Evolutionary conservation across 2,329 filamentous ascomycete genomes (phyloP).

Genomic region (Paramyrothecium roridum): DNA sequence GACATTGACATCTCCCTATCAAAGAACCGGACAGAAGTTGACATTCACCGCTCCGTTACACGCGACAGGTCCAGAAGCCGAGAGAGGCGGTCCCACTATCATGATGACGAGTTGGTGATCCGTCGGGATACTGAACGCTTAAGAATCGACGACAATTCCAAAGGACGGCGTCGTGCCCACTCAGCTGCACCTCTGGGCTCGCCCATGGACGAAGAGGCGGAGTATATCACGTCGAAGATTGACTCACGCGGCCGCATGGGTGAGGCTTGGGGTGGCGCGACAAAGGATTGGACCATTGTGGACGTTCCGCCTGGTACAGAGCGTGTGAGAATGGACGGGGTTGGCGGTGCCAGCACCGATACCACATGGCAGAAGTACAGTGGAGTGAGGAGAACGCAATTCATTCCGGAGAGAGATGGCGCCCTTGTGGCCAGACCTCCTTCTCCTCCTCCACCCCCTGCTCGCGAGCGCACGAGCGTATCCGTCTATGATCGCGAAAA

Average conservation of each 20-base stretch:
- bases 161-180: slow-evolving; percentile 45
- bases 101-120: slow-evolving; percentile 66
- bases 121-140: slow-evolving; percentile 52
- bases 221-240: slow-evolving; percentile 56
- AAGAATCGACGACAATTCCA: slow-evolving; percentile 37
- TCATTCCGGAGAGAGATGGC: slow-evolving; percentile 64
- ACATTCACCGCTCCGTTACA: slow-evolving; percentile 43
- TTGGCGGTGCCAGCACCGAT: slow-evolving; percentile 71
- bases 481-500: slow-evolving; percentile 43
- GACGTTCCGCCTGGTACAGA: slow-evolving; percentile 83
- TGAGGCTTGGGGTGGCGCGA: slow-evolving; percentile 71
- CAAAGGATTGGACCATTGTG: slow-evolving; percentile 75
- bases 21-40: slow-evolving; percentile 53
- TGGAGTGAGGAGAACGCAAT: slow-evolving; percentile 71
- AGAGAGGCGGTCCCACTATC: slow-evolving; percentile 36
- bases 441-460: slow-evolving; percentile 12
- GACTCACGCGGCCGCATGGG: slow-evolving; percentile 63
- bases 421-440: slow-evolving; percentile 17
- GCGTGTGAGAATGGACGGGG: slow-evolving; percentile 77
- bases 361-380: slow-evolving; percentile 78
- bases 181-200: slow-evolving; percentile 43
- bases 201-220: slow-evolving; percentile 56
- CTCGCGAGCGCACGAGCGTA: slow-evolving; percentile 36
- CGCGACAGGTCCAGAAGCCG: slow-evolving; percentile 32
- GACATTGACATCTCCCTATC: slow-evolving; percentile 61